Evolutionary conservation across 139 green algal species (phyloP).

Genomic region (Micractinium conductrix): DNA sequence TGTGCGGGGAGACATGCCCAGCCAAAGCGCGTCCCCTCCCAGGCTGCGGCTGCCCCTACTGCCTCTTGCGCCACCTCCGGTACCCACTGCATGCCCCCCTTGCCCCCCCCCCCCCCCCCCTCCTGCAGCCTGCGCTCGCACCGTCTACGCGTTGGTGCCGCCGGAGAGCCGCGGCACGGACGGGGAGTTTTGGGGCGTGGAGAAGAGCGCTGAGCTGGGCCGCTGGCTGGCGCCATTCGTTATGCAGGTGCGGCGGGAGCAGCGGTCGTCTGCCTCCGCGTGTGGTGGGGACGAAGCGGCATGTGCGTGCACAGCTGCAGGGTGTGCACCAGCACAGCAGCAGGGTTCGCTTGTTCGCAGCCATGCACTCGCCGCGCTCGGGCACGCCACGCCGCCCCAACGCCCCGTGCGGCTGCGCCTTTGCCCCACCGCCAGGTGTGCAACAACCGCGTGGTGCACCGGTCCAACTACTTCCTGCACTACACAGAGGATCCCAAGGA

Average conservation of each 20-base stretch:
- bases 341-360: too few relatives aligned
- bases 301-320: too few relatives aligned
- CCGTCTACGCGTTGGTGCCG: constrained; percentile 36
- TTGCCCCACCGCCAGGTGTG: constrained; percentile 18
- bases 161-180: constrained; percentile 21
- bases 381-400: background rate
- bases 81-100: background rate
- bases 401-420: background rate
- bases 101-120: background rate
- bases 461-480: constrained; percentile 56
- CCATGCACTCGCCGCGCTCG: background rate
- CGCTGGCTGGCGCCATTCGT: constrained; percentile 43
- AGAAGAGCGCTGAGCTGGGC: constrained; percentile 9
- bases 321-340: too few relatives aligned
- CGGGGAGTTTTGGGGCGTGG: constrained; percentile 40
- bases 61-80: background rate
- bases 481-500: constrained; percentile 26
- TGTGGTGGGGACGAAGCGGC: background rate
- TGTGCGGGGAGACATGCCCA: too few relatives aligned
- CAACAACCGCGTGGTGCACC: constrained; percentile 77
- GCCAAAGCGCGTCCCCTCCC: too few relatives aligned
- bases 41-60: background rate
- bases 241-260: constrained; percentile 47
- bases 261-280: too few relatives aligned
- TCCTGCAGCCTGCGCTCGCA: background rate